Conservation (phyloP, 495 filamentous ascomycete species). For the Collariella sp. region DNA sequence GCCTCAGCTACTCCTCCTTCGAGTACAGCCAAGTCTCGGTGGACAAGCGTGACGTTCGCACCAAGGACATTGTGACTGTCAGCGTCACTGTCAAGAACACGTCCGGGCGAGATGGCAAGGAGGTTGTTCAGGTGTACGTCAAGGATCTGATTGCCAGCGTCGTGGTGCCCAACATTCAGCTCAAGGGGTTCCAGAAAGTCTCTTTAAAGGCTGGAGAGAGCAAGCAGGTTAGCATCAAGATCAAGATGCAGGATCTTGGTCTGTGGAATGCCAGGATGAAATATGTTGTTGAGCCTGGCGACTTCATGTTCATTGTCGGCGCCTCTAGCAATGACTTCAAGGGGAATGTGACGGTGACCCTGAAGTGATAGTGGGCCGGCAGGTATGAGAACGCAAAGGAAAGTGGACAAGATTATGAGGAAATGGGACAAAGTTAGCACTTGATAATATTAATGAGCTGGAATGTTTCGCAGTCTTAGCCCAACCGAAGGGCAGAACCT, state of each 20-base stretch:
- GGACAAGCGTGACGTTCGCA: constrained; percentile 35
- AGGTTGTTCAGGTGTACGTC: constrained; percentile 64
- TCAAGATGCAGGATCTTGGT: constrained; percentile 45
- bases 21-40: constrained; percentile 43
- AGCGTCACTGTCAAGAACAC: constrained; percentile 50
- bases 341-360: constrained; percentile 45
- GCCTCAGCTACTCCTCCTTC: constrained; percentile 58
- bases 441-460: no score
- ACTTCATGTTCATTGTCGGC: constrained; percentile 52
- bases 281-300: constrained; percentile 62
- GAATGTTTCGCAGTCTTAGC: no score
- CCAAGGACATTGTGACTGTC: constrained; percentile 47
- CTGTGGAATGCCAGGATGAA: constrained; percentile 55
- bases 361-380: no score
- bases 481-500: no score
- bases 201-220: constrained; percentile 50
- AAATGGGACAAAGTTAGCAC: no score
- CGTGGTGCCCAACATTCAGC: constrained; percentile 54
- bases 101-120: constrained; percentile 47
- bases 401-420: no score
- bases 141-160: constrained; percentile 52
- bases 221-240: constrained; percentile 45
- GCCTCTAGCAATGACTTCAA: constrained; percentile 48
- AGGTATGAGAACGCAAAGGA: no score
- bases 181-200: constrained; percentile 66